Percentiles rank a stretch among this genome's conserved stretches.
Conservation (phyloP, 2,329 filamentous ascomycete genomes). For the Neopestalotiopsis sp. region DNA sequence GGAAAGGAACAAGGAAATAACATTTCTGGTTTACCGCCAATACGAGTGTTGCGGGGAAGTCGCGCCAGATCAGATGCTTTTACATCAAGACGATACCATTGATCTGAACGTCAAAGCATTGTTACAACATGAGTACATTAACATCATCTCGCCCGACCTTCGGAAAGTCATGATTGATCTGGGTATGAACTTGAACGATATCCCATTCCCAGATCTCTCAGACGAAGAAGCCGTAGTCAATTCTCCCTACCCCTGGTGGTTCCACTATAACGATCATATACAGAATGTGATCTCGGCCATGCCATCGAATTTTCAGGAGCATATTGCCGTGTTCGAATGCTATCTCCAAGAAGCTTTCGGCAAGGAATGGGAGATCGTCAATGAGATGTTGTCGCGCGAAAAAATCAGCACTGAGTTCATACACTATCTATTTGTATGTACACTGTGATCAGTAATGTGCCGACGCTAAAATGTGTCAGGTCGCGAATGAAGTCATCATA, state of each 20-base stretch:
- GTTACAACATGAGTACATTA: background rate
- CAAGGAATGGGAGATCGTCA: background rate
- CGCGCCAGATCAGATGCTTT: too few relatives aligned
- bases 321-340: background rate
- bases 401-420: background rate
- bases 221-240: background rate
- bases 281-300: too few relatives aligned
- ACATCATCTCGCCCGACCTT: background rate
- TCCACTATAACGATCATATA: background rate
- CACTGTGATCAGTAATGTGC: background rate
- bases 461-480: background rate
- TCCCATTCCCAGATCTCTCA: background rate
- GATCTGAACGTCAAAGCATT: background rate
- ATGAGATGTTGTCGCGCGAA: background rate
- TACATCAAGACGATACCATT: background rate
- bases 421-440: background rate
- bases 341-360: background rate
- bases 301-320: too few relatives aligned
- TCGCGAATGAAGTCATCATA: background rate
- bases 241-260: background rate
- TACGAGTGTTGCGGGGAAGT: background rate
- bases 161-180: background rate
- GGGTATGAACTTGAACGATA: background rate
- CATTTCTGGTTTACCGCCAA: background rate
- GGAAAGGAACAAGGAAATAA: background rate